Base-by-base conservation (phyloP, 1,284 basidiomycete species). In the Trametes versicolor region DNA sequence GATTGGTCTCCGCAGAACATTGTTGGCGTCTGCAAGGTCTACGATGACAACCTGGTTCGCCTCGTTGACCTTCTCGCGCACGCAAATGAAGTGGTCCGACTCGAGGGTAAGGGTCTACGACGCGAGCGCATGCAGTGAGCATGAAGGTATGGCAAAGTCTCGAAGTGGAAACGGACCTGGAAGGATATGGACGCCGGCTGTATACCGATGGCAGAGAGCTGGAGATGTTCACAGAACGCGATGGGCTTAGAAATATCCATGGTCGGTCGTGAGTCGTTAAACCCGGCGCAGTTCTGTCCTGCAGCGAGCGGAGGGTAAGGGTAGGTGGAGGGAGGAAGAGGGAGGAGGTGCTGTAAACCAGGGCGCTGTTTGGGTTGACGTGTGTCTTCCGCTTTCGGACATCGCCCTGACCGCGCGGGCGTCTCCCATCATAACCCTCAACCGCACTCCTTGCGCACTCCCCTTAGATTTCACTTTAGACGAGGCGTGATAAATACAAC, bases 101-200 rank as follows among this genome's bases (percentile, higher is more conserved):
- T 99, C 96, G 73, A 99, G 86, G 9, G 97, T 98, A 73, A 98
- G 83, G 49, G 92, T 96, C 87, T 93, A 72, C 39, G 41, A 32
- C 52, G 52, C 19, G 50, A 21, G 29, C 13, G 9, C n/a, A 39
- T 13, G 36, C 6, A 47, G 59, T 32, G 64, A 41, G 37, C 43
- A 55, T 32, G 47, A 39, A 37, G 48, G 53, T 51, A 43, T 69
- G 77, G 73, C 72, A 75, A 72, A 67, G 58, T 62, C 56, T 50
- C 63, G 41, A 64, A 52, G 77, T 36, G 57, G 68, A 62, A 59
- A 77, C 86, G 74, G 73, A 92, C 93, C 89, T 98, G 96, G 83
- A 99, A 99, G 41, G 95, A 96, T 77, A 99, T 99, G 69, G 95
- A 97, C 68, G 94, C 91, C 59, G 97, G 96, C 80, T 99, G 96